Evolutionary conservation across 805 yeast genomes (phyloP).

Genomic region (Cyberlindnera suaveolens): DNA sequence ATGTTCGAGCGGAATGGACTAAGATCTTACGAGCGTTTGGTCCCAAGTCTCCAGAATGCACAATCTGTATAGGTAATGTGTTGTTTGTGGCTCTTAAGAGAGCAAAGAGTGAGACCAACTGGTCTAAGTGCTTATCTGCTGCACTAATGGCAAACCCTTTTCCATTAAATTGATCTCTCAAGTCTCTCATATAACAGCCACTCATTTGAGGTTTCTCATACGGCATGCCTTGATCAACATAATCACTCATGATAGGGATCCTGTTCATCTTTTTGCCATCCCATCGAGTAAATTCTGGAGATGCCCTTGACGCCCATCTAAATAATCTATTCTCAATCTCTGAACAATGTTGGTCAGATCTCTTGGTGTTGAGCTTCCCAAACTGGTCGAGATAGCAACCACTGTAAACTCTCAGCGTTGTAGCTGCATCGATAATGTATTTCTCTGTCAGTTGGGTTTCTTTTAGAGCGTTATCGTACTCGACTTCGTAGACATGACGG

Average conservation of each 20-base stretch:
- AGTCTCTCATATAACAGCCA: slow-evolving; percentile 26
- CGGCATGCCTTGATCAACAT: slow-evolving; percentile 10
- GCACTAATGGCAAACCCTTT: slow-evolving; percentile 29
- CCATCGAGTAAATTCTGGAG: slow-evolving; percentile 33
- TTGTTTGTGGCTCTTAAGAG: slow-evolving; percentile 31
- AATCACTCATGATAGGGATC: slow-evolving; percentile 15
- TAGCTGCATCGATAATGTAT: slow-evolving; percentile 19
- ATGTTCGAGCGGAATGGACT: slow-evolving; percentile 27
- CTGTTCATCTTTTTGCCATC: slow-evolving; percentile 23
- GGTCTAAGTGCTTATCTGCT: slow-evolving; percentile 23
- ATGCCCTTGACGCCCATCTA: slow-evolving; percentile 29
- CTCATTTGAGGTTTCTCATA: slow-evolving; percentile 12
- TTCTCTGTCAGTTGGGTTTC: slow-evolving; percentile 19
- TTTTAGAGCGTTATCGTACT: slow-evolving; percentile 14
- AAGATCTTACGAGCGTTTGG: slow-evolving; percentile 26
- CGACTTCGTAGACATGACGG: slow-evolving; percentile 8
- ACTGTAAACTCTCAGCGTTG: slow-evolving; percentile 23
- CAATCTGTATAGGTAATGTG: slow-evolving; percentile 34
- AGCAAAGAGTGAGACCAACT: slow-evolving; percentile 32
- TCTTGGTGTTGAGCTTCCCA: slow-evolving; percentile 4
- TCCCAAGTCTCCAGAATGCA: slow-evolving; percentile 32
- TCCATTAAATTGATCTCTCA: slow-evolving; percentile 27
- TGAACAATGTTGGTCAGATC: slow-evolving; percentile 17
- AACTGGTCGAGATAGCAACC: slow-evolving; percentile 23
- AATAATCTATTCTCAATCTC: slow-evolving; percentile 28